phyloP scores from a whole-genome alignment of 441 rosid genomes.

The Macaranga tanarius region DNA sequence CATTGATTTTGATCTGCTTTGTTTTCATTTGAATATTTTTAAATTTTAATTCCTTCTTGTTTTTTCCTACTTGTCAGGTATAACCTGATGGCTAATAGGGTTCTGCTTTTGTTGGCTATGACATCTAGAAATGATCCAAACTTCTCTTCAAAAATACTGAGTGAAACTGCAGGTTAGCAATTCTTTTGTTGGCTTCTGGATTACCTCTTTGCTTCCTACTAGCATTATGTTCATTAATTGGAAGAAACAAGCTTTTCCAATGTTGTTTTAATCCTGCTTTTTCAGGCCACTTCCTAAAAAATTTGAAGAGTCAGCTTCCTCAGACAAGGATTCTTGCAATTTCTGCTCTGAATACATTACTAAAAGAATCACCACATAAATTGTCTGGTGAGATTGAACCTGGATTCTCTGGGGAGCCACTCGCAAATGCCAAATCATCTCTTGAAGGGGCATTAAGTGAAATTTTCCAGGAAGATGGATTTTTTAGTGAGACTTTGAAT shows the following conservation, averaged over 20 bases:
- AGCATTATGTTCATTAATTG: slow-evolving; percentile 11
- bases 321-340: slow-evolving; percentile 99
- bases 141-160: slow-evolving; percentile 70
- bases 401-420: slow-evolving; percentile 31
- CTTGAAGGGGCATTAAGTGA: slow-evolving; percentile 81
- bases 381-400: slow-evolving; percentile 52
- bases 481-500: slow-evolving; percentile 82
- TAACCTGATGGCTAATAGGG: slow-evolving; percentile 99
- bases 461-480: slow-evolving; percentile 91
- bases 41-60: slow-evolving; percentile 14
- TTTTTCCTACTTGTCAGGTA: slow-evolving; percentile 53
- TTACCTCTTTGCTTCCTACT: slow-evolving; percentile 19
- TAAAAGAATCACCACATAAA: slow-evolving; percentile 97
- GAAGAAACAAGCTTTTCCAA: slow-evolving; percentile 1
- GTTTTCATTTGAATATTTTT: neutral
- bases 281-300: slow-evolving; percentile 96
- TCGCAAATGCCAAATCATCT: slow-evolving; percentile 58
- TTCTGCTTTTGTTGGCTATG: slow-evolving; percentile 93
- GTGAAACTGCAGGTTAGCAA: slow-evolving; percentile 85
- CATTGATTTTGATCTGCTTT: neutral
- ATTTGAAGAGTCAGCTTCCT: slow-evolving; percentile 97
- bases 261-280: slow-evolving; percentile 33
- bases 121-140: slow-evolving; percentile 70
- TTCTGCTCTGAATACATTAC: slow-evolving; percentile 90
- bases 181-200: slow-evolving; percentile 27